phyloP scores from a whole-genome alignment of 768 basidiomycete genomes.

The Pleurotus pulmonarius region DNA sequence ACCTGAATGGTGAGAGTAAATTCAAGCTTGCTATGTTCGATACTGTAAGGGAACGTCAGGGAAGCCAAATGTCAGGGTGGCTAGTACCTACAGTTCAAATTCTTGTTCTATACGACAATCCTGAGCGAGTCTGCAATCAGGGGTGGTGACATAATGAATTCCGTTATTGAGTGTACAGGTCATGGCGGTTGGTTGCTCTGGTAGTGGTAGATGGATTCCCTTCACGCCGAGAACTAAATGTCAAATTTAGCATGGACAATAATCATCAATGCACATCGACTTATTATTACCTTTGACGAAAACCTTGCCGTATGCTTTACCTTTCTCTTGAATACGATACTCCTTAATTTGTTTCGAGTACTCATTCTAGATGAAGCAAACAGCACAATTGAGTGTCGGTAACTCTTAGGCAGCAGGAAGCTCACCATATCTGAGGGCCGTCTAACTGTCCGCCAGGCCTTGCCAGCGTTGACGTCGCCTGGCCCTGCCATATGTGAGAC shows the following conservation, averaged over 20 bases:
- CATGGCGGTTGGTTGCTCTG: conserved; percentile 67
- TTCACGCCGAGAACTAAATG: conserved; percentile 70
- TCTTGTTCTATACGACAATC: conserved; percentile 79
- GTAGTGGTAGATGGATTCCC: conserved; percentile 73
- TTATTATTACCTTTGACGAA: conserved; percentile 77
- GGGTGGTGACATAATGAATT: conserved; percentile 92
- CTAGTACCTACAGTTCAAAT: conserved; percentile 74
- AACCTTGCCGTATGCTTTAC: conserved; percentile 86
- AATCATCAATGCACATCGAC: not conserved
- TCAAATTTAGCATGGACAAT: conserved; percentile 7
- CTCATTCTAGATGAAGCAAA: conserved; percentile 62
- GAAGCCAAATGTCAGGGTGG: not conserved
- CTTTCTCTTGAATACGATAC: conserved; percentile 72
- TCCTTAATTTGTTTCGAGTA: conserved; percentile 88
- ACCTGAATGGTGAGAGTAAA: conserved; percentile 90
- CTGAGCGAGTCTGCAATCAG: conserved; percentile 56
- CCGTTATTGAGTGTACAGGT: conserved; percentile 94
- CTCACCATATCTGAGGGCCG: conserved; percentile 93
- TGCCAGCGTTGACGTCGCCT: conserved; percentile 79
- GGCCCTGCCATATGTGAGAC: conserved; percentile 68
- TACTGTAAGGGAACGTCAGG: conserved; percentile 36
- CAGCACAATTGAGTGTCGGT: conserved; percentile 5
- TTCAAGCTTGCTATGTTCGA: conserved; percentile 92
- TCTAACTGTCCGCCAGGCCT: conserved; percentile 84
- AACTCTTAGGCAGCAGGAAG: conserved; percentile 9